Percentiles rank a stretch among this genome's conserved stretches.
These are phyloP conservation scores for Backusella tarrabulga DNA, from an alignment of 192 early-diverging fungal genomes.

Conservation along the genomic window DNA sequence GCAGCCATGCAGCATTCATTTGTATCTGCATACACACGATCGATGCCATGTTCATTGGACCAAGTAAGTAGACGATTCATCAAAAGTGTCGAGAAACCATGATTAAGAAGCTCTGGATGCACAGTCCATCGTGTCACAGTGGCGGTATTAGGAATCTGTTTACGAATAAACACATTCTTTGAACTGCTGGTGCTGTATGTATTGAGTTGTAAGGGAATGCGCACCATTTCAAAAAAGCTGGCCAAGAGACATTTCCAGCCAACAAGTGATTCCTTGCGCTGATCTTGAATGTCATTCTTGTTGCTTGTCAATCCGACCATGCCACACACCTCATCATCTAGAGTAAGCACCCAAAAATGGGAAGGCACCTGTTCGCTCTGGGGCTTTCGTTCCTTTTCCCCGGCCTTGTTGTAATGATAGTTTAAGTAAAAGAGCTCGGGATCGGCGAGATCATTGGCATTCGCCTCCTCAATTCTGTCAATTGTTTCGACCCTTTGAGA, in stretches of 20 bases:
- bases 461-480: slow-evolving; percentile 20
- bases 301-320: slow-evolving; percentile 30
- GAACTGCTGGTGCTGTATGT: not conserved
- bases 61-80: slow-evolving; percentile 27
- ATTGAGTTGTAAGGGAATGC: not conserved
- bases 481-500: slow-evolving; percentile 21
- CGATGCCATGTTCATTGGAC: slow-evolving; percentile 25
- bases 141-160: slow-evolving; percentile 25
- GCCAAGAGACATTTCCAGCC: slow-evolving; percentile 11
- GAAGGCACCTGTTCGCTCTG: slow-evolving; percentile 16
- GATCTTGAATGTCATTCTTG: slow-evolving; percentile 12
- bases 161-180: not conserved
- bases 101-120: slow-evolving; percentile 23
- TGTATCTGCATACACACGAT: slow-evolving; percentile 23
- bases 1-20: slow-evolving; percentile 20
- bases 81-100: slow-evolving; percentile 28
- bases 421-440: slow-evolving; percentile 32
- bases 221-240: slow-evolving; percentile 5
- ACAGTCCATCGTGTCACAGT: slow-evolving; percentile 28
- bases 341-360: slow-evolving; percentile 36
- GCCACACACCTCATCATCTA: slow-evolving; percentile 24
- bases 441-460: slow-evolving; percentile 25
- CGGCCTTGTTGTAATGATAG: slow-evolving; percentile 16
- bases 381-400: slow-evolving; percentile 12
- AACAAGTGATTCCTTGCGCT: not conserved